Conservation (phyloP, 257 asterid species). For the Solanum pimpinellifolium region DNA sequence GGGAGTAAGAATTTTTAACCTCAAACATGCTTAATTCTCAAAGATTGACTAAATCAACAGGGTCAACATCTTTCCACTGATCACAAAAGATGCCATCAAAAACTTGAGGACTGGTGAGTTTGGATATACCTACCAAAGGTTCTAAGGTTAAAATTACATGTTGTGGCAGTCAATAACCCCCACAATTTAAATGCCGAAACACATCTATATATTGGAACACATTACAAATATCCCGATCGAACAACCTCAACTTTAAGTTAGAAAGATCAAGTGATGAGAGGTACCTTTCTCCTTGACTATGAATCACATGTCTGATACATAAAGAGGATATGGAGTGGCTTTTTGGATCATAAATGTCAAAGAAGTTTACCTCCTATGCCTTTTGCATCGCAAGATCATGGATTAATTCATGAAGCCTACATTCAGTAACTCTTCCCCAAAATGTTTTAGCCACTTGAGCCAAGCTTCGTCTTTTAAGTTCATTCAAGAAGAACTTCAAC, state of each 20-base stretch:
- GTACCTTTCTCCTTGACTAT: background rate
- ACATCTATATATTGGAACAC: no score
- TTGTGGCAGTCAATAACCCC: no score
- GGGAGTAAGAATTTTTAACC: background rate
- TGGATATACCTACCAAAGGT: background rate
- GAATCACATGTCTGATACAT: background rate
- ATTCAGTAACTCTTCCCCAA: background rate
- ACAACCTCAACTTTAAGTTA: background rate
- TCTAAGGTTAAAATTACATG: no score
- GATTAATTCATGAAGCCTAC: background rate
- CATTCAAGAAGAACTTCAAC: background rate
- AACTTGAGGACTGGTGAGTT: background rate
- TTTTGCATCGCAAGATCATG: background rate
- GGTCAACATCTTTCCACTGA: background rate
- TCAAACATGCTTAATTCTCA: background rate
- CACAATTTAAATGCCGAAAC: no score
- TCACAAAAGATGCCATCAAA: background rate
- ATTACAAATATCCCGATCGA: background rate
- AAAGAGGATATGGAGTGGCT: background rate
- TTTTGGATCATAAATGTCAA: background rate
- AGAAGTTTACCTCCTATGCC: background rate
- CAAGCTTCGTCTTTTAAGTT: background rate
- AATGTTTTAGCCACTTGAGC: background rate
- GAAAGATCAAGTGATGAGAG: background rate
- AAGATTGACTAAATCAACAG: background rate